Evolutionary conservation across 148 eudicot genomes (phyloP).

Genomic region (Rhododendron simsii): DNA sequence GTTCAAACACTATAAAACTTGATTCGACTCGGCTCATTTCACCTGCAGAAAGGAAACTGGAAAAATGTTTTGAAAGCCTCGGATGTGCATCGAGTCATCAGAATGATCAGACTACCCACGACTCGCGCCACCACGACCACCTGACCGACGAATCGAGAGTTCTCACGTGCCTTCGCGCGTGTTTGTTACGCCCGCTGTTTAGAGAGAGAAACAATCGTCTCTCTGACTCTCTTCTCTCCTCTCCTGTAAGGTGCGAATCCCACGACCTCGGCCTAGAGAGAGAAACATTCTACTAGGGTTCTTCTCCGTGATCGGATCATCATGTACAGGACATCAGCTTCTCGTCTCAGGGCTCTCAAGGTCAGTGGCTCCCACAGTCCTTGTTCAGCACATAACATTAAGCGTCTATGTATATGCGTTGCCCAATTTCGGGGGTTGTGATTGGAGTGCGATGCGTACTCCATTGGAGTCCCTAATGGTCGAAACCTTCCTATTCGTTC

Average conservation of each 20-base stretch:
- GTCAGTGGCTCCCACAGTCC: slow-evolving; percentile 11
- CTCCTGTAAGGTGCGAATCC: neutral
- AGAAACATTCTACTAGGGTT: slow-evolving; percentile 4
- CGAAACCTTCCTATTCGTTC: neutral
- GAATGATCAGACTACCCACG: neutral
- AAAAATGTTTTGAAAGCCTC: too few species aligned
- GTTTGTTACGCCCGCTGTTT: neutral
- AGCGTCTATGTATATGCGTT: neutral
- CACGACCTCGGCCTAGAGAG: neutral
- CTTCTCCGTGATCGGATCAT: neutral
- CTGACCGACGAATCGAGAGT: too few species aligned
- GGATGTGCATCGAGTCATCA: neutral
- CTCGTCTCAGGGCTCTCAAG: slow-evolving; percentile 35
- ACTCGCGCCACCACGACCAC: too few species aligned
- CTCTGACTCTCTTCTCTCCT: too few species aligned
- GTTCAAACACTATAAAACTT: rapidly evolving
- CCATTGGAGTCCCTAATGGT: neutral
- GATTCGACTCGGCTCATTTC: too few species aligned
- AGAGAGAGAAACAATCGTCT: neutral
- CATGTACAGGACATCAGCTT: slow-evolving; percentile 38
- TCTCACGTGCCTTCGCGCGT: neutral
- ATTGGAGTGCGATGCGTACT: neutral
- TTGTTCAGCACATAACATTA: neutral
- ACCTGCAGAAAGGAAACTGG: too few species aligned
- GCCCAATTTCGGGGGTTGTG: neutral